Percentiles rank a stretch among this genome's conserved stretches.
phyloP scores from a whole-genome alignment of 345 rosid species.

The Geranium brycei region DNA sequence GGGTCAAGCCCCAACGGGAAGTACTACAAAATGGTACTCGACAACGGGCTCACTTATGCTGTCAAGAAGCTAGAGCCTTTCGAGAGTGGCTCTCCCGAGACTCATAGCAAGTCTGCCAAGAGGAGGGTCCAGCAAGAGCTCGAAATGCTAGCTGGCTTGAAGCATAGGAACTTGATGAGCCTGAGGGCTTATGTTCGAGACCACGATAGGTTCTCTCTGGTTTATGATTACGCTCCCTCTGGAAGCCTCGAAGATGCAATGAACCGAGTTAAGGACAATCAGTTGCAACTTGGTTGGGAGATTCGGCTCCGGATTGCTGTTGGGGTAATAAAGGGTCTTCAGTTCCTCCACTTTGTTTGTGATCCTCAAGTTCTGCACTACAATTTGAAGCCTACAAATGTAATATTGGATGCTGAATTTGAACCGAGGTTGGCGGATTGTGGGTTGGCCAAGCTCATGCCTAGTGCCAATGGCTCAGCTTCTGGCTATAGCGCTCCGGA shows the following conservation, averaged over 20 bases:
- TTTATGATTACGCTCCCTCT: slow-evolving; percentile 65
- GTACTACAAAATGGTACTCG: slow-evolving; percentile 63
- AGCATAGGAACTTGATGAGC: slow-evolving; percentile 79
- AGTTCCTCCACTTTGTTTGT: slow-evolving; percentile 62
- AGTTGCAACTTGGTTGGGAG: slow-evolving; percentile 72
- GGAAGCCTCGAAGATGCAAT: slow-evolving; percentile 83
- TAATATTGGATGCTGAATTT: slow-evolving; percentile 84
- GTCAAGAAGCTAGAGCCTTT: slow-evolving; percentile 60
- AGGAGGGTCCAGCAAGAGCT: slow-evolving; percentile 68
- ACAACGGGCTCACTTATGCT: slow-evolving; percentile 62
- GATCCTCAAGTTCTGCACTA: slow-evolving; percentile 59
- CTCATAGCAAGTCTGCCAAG: slow-evolving; percentile 47
- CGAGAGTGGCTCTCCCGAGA: slow-evolving; percentile 38
- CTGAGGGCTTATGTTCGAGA: slow-evolving; percentile 76
- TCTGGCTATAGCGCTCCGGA: slow-evolving; percentile 69
- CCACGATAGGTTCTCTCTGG: slow-evolving; percentile 52
- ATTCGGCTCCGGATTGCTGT: slow-evolving; percentile 72
- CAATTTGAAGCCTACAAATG: slow-evolving; percentile 78
- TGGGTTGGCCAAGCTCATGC: slow-evolving; percentile 58
- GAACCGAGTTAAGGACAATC: slow-evolving; percentile 50
- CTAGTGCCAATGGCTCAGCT: slow-evolving; percentile 29
- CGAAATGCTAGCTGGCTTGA: slow-evolving; percentile 66
- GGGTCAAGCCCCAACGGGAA: slow-evolving; percentile 69
- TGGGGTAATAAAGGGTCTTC: slow-evolving; percentile 81
- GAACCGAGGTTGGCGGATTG: slow-evolving; percentile 75